A percentile compares a stretch with the other conserved stretches of the same genome.
Conservation (phyloP, 192 early-diverging fungal species). For the Oehlia diaphana region DNA sequence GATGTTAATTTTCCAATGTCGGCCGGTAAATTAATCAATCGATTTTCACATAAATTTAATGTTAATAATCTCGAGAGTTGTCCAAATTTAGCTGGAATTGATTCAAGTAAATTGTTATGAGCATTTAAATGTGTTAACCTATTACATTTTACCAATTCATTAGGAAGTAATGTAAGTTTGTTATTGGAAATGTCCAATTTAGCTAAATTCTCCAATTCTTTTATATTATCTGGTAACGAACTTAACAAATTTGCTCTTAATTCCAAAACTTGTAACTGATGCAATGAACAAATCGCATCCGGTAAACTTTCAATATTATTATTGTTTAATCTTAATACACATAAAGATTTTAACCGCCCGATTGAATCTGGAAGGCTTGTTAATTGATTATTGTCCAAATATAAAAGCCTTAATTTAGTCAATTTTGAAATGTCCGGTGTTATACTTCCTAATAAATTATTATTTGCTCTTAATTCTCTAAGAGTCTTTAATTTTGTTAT, state of each 20-base stretch:
- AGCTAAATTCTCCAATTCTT: constrained; percentile 47
- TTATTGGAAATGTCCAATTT: constrained; percentile 60
- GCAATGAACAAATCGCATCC: constrained; percentile 41
- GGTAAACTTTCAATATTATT: constrained; percentile 41
- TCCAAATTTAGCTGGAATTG: constrained; percentile 50
- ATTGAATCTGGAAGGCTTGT: constrained; percentile 42
- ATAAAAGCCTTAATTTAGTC: constrained; percentile 41
- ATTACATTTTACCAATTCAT: constrained; percentile 35
- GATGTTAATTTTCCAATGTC: constrained; percentile 42
- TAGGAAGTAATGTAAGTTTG: constrained; percentile 41
- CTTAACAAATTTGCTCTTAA: constrained; percentile 41
- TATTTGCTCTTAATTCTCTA: constrained; percentile 41
- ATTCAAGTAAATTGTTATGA: constrained; percentile 47
- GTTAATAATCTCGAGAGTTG: constrained; percentile 42
- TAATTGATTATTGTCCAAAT: constrained; percentile 40
- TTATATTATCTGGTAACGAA: constrained; percentile 41
- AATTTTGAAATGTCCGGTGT: constrained; percentile 38
- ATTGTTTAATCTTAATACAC: constrained; percentile 39
- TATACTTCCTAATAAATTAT: constrained; percentile 40
- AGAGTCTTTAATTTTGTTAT: constrained; percentile 44
- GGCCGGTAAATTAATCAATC: constrained; percentile 41
- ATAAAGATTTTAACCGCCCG: constrained; percentile 39
- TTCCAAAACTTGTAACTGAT: constrained; percentile 41
- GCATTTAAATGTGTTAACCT: constrained; percentile 46
- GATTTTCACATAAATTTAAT: constrained; percentile 53